phyloP scores from a whole-genome alignment of 306 rosid genomes.

The Acacia confusa region DNA sequence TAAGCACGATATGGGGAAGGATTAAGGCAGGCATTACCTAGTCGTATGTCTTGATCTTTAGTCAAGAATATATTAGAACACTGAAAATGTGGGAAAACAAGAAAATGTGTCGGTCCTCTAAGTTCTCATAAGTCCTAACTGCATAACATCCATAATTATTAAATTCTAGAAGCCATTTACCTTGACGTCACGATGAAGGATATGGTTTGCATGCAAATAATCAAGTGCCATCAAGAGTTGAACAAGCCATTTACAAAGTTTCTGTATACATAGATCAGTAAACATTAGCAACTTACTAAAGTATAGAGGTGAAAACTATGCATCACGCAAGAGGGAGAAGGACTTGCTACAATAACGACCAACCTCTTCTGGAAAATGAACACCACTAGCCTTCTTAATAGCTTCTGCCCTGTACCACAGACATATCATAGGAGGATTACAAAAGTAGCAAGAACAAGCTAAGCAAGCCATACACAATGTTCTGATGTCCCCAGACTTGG shows the following conservation, averaged over 20 bases:
- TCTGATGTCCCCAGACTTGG: conserved; percentile 21
- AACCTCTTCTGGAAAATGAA: conserved; percentile 92
- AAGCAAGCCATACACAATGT: not conserved
- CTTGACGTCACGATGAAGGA: conserved; percentile 98
- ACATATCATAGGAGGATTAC: conserved; percentile 10
- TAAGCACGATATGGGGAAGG: not conserved
- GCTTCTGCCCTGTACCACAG: conserved; percentile 74
- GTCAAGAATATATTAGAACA: conserved; percentile 97
- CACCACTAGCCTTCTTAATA: conserved; percentile 67
- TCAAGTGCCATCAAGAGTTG: conserved; percentile 97
- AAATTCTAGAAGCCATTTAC: conserved; percentile 45
- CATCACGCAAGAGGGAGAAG: conserved; percentile 2
- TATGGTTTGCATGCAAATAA: conserved; percentile 85
- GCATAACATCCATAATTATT: conserved; percentile 1
- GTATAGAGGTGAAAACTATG: conserved; percentile 21
- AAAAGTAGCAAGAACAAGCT: conserved; percentile 29
- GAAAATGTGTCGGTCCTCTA: conserved; percentile 25
- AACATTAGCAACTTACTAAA: conserved; percentile 8
- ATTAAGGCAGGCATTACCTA: conserved; percentile 48
- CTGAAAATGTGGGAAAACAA: conserved; percentile 48
- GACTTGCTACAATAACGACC: conserved; percentile 12
- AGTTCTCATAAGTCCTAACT: conserved; percentile 24
- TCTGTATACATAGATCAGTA: conserved; percentile 44
- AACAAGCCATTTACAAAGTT: conserved; percentile 96
- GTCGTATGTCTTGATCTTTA: conserved; percentile 88